phyloP scores from a whole-genome alignment of 768 basidiomycete species.

The Trametes elegans region DNA sequence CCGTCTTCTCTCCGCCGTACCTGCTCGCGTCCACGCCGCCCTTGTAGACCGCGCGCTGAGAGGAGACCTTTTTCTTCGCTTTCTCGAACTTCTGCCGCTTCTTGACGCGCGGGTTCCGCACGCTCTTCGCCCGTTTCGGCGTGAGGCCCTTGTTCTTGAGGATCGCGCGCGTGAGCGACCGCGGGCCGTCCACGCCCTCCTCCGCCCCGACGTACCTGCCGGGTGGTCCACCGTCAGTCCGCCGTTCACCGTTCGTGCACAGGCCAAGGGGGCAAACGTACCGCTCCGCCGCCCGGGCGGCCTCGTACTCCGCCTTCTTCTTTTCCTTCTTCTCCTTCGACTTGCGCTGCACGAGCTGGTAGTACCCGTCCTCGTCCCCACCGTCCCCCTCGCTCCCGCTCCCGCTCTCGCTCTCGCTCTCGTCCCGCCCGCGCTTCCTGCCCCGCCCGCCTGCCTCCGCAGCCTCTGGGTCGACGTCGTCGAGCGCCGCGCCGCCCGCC shows the following conservation, averaged over 20 bases:
- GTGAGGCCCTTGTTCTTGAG: conserved; percentile 94
- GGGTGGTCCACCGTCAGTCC: conserved; percentile 10
- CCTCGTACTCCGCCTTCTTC: conserved; percentile 84
- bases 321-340: conserved; percentile 70
- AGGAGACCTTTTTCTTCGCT: conserved; percentile 88
- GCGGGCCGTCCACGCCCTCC: conserved; percentile 63
- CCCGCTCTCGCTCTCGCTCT: conserved; percentile 36
- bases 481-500: conserved; percentile 66
- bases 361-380: conserved; percentile 73
- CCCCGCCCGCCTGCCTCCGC: conserved; percentile 23
- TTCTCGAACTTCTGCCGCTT: conserved; percentile 92
- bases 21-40: conserved; percentile 73
- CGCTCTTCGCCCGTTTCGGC: conserved; percentile 81
- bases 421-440: conserved; percentile 35
- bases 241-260: not conserved
- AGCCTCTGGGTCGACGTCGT: conserved; percentile 49
- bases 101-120: conserved; percentile 97
- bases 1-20: conserved; percentile 91
- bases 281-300: conserved; percentile 52
- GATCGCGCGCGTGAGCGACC: conserved; percentile 87
- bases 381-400: conserved; percentile 40
- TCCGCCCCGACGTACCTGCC: conserved; percentile 34
- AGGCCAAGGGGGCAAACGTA: conserved; percentile 34
- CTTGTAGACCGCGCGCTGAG: conserved; percentile 91
- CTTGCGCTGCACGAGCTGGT: conserved; percentile 81